Percentiles rank a stretch among this genome's conserved stretches.
Evolutionary conservation across 2,329 filamentous ascomycete species (phyloP).

Genomic region (Hypoxylon sp.): DNA sequence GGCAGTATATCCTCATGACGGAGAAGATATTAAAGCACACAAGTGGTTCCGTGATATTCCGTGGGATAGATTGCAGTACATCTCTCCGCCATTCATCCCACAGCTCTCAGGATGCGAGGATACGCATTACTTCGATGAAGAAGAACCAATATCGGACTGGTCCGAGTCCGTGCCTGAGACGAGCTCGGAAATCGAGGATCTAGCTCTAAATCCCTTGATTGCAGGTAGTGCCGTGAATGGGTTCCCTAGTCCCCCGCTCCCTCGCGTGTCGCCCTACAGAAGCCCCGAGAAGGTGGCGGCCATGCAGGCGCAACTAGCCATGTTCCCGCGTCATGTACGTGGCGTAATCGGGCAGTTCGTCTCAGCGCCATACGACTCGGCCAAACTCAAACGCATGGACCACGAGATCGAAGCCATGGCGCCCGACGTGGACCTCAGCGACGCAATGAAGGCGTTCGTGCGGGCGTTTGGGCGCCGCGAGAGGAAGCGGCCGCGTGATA

Average conservation of each 20-base stretch:
- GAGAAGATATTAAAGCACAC: conserved; percentile 90
- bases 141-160: conserved; percentile 78
- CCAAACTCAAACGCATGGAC: conserved; percentile 65
- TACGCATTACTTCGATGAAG: conserved; percentile 92
- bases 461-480: conserved; percentile 72
- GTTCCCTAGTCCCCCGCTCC: conserved; percentile 9
- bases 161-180: conserved; percentile 60
- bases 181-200: conserved; percentile 53
- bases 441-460: conserved; percentile 65
- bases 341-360: conserved; percentile 63
- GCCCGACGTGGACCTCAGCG: conserved; percentile 57
- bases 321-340: conserved; percentile 61
- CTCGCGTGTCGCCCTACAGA: conserved; percentile 43
- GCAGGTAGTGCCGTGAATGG: conserved; percentile 19
- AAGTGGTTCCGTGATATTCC: conserved; percentile 85
- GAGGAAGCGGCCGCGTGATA: conserved; percentile 86
- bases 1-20: conserved; percentile 87
- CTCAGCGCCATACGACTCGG: conserved; percentile 64
- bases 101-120: conserved; percentile 77
- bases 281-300: conserved; percentile 50
- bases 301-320: conserved; percentile 55
- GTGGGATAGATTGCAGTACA: conserved; percentile 82
- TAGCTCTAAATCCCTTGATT: conserved; percentile 30
- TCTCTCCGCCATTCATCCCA: conserved; percentile 84
- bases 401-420: conserved; percentile 61